phyloP scores from a whole-genome alignment of 331 rosid genomes.

The Telfairia occidentalis region DNA sequence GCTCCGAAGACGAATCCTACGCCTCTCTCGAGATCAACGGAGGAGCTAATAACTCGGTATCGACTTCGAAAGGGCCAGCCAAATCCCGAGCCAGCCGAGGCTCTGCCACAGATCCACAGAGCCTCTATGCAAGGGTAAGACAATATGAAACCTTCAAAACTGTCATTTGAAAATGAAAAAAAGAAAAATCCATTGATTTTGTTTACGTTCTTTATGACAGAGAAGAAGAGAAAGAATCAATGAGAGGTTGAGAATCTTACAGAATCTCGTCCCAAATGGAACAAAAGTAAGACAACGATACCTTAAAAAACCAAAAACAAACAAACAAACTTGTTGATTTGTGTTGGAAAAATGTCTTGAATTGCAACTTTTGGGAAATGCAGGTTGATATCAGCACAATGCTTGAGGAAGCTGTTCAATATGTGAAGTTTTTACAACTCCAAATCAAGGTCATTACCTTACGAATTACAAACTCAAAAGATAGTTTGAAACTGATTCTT shows the following conservation, averaged over 20 bases:
- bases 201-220: slow-evolving; percentile 22
- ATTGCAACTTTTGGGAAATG: slow-evolving; percentile 6
- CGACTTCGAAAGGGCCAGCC: slow-evolving; percentile 21
- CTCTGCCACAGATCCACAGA: slow-evolving; percentile 60
- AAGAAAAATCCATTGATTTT: background rate
- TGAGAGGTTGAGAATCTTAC: slow-evolving; percentile 61
- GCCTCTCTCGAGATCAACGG: slow-evolving; percentile 33
- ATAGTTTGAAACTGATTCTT: too few species aligned
- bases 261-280: slow-evolving; percentile 79
- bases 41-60: slow-evolving; percentile 26
- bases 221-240: slow-evolving; percentile 82
- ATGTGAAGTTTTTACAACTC: slow-evolving; percentile 70
- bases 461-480: too few species aligned
- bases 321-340: background rate
- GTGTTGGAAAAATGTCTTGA: background rate
- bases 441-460: slow-evolving; percentile 72
- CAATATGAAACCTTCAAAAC: background rate
- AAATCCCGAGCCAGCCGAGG: slow-evolving; percentile 38
- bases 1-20: slow-evolving; percentile 59
- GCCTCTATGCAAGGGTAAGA: slow-evolving; percentile 72
- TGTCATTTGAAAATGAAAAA: background rate
- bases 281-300: slow-evolving; percentile 40
- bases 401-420: slow-evolving; percentile 92
- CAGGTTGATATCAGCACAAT: slow-evolving; percentile 94
- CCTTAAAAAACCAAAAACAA: background rate